phyloP scores from a whole-genome alignment of 106 monocot genomes.

The Platanthera zijinensis region DNA sequence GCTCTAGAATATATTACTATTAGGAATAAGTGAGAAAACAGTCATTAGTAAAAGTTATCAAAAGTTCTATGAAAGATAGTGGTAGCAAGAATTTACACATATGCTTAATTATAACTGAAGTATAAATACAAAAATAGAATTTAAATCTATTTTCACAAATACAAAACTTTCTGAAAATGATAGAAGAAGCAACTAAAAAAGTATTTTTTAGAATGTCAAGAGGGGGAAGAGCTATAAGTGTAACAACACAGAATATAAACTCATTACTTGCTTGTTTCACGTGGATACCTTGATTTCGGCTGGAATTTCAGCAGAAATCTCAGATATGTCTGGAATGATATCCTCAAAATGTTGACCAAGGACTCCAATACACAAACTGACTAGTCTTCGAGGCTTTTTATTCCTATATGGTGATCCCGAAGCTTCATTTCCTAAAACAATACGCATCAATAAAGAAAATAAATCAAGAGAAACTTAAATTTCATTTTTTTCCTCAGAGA shows the following conservation, averaged over 20 bases:
- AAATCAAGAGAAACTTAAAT: neutral
- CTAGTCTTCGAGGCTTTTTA: conserved; percentile 53
- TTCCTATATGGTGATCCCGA: conserved; percentile 31
- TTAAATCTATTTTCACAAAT: neutral
- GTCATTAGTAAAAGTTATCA: no score
- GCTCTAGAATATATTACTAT: no score
- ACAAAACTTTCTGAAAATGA: neutral
- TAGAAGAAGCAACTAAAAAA: neutral
- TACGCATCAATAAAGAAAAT: neutral
- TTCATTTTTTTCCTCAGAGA: neutral
- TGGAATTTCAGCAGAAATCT: conserved; percentile 53
- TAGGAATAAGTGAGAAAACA: no score
- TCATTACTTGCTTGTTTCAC: neutral
- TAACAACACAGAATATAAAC: neutral
- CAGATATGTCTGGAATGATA: conserved; percentile 54
- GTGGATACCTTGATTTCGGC: conserved; percentile 65
- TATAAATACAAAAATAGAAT: neutral
- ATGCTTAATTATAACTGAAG: no score
- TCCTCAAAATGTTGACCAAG: conserved; percentile 84
- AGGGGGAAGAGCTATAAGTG: neutral
- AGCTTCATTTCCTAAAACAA: conserved; percentile 3
- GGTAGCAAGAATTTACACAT: no score
- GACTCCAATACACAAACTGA: conserved; percentile 80
- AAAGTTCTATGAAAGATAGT: no score
- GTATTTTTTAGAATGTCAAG: neutral